These are phyloP conservation scores for Hypoxylon fuscum DNA, from an alignment of 495 filamentous ascomycete genomes.

Conservation along the genomic window DNA sequence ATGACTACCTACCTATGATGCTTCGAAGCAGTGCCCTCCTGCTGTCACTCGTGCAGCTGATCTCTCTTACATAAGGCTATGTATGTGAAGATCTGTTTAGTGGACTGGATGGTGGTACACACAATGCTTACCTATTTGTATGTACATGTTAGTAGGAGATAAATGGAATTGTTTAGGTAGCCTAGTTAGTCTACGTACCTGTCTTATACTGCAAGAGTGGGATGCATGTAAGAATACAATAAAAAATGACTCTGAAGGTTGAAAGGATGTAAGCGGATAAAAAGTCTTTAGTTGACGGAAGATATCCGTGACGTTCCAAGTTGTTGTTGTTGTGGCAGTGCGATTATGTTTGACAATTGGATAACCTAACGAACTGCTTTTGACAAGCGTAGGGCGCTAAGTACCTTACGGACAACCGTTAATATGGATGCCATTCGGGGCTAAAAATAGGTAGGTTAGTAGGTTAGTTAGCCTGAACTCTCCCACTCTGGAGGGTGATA, in stretches of 20 bases:
- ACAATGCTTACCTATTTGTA: too few species aligned
- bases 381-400: slow-evolving; percentile 1
- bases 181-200: neutral
- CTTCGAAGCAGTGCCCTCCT: slow-evolving; percentile 26
- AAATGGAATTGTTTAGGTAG: neutral
- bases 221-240: neutral
- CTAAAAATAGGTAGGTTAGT: slow-evolving; percentile 1
- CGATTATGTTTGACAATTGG: slow-evolving; percentile 10
- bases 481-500: neutral
- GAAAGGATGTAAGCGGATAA: neutral
- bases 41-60: slow-evolving; percentile 29
- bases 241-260: neutral
- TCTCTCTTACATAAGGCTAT: slow-evolving; percentile 33
- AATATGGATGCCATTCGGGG: too few species aligned
- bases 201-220: slow-evolving; percentile 14
- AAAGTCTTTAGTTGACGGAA: neutral
- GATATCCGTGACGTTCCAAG: neutral
- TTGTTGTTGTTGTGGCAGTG: slow-evolving; percentile 23
- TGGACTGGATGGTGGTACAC: slow-evolving; percentile 10
- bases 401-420: neutral
- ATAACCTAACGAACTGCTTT: neutral
- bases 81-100: slow-evolving; percentile 4
- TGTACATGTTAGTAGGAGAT: too few species aligned
- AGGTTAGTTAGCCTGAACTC: neutral
- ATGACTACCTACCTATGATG: slow-evolving; percentile 13